Base-by-base conservation (phyloP, 192 early-diverging fungal species). In the Coemansia asiatica region DNA sequence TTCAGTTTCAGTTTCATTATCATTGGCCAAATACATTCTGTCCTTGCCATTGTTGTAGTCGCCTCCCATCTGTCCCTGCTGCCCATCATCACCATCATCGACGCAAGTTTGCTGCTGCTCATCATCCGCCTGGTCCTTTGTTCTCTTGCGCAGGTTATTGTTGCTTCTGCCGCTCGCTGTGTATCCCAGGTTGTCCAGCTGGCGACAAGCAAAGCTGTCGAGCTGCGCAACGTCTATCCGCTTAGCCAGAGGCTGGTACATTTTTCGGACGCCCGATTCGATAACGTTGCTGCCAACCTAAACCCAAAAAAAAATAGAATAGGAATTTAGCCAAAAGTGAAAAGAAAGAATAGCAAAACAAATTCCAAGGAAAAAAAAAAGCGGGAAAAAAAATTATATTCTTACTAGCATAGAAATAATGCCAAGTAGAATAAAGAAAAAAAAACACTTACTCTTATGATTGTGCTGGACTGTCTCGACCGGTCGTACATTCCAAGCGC, bases 121-220 rank as follows among this genome's bases (percentile, higher is more conserved):
- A 7, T 21, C 40, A 7, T 21, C 40, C 4, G 66, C 68, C 56
- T 74, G 72, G 47, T 68, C 78, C 70, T 72, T 75, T 63, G 73
- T 81, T 16, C 78, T 69, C 25, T 81, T 75, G 18, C 73, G 62
- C 22, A 70, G 38, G 27, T 74, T 71, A 44, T 18, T 67, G 38
- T 2, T 47, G 31, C 29, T 46, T 12, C 28, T 27, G 29, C 35
- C 13, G 38, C 29, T 40, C n/a, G 35, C 18, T 29, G 49, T 66
- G 65, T 80, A 80, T 9, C 78, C 74, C 15, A 81, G 69, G 56
- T 75, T 90, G 64, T 92, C 91, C 31, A 94, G 72, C 68, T 90
- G 89, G 12, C 78, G 86, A 64, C 88, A 90, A 0, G 90, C 92
- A 80, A 91, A 92, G 44, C 85, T 82, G 59, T 94, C 91, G 31